Conservation (phyloP, 2,329 filamentous ascomycete species). For the Coniochaeta ligniaria region DNA sequence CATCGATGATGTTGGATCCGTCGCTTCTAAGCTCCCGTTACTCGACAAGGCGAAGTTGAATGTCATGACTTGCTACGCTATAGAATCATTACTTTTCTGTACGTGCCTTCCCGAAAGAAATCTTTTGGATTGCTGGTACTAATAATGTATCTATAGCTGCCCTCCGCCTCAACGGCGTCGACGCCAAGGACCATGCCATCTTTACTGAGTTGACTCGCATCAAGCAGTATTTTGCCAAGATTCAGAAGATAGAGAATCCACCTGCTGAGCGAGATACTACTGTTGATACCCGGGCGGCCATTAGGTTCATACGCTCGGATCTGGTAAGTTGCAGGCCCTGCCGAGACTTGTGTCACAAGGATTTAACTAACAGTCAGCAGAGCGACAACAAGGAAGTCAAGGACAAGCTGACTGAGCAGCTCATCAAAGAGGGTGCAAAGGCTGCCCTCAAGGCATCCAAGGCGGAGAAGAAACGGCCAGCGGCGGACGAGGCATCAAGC, state of each 20-base stretch:
- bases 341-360: neutral
- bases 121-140: neutral
- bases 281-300: slow-evolving; percentile 70
- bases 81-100: slow-evolving; percentile 89
- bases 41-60: slow-evolving; percentile 93
- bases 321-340: slow-evolving; percentile 44
- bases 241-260: slow-evolving; percentile 66
- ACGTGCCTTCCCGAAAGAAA: slow-evolving; percentile 17
- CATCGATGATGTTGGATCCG: slow-evolving; percentile 57
- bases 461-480: slow-evolving; percentile 25
- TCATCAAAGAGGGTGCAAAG: slow-evolving; percentile 48
- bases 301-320: slow-evolving; percentile 74
- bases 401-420: slow-evolving; percentile 45
- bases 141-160: slow-evolving; percentile 44
- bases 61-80: slow-evolving; percentile 77
- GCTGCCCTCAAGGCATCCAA: slow-evolving; percentile 24
- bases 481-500: slow-evolving; percentile 11
- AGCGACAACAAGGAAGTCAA: slow-evolving; percentile 47
- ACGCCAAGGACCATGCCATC: slow-evolving; percentile 70
- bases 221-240: slow-evolving; percentile 88
- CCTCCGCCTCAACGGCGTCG: slow-evolving; percentile 68
- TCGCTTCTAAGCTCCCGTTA: slow-evolving; percentile 75
- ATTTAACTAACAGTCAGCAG: slow-evolving; percentile 14
- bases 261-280: slow-evolving; percentile 43
- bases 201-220: slow-evolving; percentile 81